Conservation (phyloP, 2,329 filamentous ascomycete genomes). For the Rhynchosporium graminicola region DNA sequence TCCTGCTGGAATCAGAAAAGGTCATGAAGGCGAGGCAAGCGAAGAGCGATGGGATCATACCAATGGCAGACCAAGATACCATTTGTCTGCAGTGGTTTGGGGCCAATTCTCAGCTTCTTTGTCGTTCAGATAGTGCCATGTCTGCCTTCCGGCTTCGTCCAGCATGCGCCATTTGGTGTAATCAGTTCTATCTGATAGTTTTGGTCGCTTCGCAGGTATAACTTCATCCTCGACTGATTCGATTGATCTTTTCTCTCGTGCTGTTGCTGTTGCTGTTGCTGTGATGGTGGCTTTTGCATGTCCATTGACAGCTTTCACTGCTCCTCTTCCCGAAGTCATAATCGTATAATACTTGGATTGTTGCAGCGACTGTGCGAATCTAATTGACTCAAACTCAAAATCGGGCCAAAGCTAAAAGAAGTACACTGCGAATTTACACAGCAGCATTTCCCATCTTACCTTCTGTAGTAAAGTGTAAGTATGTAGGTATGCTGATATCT, state of each 20-base stretch:
- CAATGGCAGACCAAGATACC: constrained; percentile 76
- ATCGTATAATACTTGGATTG: too few species aligned
- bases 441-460: too few species aligned
- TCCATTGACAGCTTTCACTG: constrained; percentile 9
- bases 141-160: constrained; percentile 82
- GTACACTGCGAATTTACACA: too few species aligned
- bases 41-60: constrained; percentile 50
- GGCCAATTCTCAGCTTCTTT: constrained; percentile 76
- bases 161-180: constrained; percentile 79
- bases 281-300: not conserved
- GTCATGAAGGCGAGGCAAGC: not conserved
- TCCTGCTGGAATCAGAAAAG: constrained; percentile 52
- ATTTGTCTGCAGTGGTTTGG: constrained; percentile 86
- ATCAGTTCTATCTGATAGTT: constrained; percentile 67
- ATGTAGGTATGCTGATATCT: too few species aligned
- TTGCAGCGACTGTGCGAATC: too few species aligned
- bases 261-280: constrained; percentile 4
- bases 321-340: constrained; percentile 6
- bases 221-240: constrained; percentile 17
- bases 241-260: constrained; percentile 31
- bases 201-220: constrained; percentile 46
- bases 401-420: too few species aligned
- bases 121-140: constrained; percentile 89
- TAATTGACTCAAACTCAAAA: too few species aligned
- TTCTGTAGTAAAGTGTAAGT: too few species aligned